These are phyloP conservation scores for Astraeus odoratus DNA, from an alignment of 768 basidiomycete species.

Conservation along the genomic window DNA sequence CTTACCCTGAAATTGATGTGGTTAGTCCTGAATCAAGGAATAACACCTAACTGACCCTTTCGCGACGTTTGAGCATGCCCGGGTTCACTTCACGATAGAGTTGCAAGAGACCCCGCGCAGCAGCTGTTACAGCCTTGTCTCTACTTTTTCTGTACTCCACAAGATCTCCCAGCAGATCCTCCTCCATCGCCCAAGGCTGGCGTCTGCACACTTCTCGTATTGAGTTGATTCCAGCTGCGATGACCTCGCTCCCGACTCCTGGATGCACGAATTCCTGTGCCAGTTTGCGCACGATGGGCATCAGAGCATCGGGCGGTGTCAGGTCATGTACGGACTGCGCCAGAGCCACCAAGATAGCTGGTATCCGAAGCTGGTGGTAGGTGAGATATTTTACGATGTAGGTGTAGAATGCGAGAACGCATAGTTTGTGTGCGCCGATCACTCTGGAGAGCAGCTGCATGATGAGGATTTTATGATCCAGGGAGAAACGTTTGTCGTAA, in stretches of 20 bases:
- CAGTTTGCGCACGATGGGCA: slow-evolving; percentile 84
- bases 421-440: slow-evolving; percentile 89
- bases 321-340: slow-evolving; percentile 94
- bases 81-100: slow-evolving; percentile 97
- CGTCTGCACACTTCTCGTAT: slow-evolving; percentile 91
- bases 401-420: slow-evolving; percentile 90
- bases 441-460: slow-evolving; percentile 96
- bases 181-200: slow-evolving; percentile 97
- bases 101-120: slow-evolving; percentile 79
- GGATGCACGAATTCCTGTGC: slow-evolving; percentile 97
- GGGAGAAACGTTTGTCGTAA: slow-evolving; percentile 90
- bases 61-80: slow-evolving; percentile 79
- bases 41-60: slow-evolving; percentile 50
- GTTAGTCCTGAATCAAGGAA: slow-evolving; percentile 2
- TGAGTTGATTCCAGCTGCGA: slow-evolving; percentile 93
- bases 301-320: slow-evolving; percentile 88
- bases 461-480: slow-evolving; percentile 94
- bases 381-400: slow-evolving; percentile 93
- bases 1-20: slow-evolving; percentile 58
- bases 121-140: slow-evolving; percentile 90
- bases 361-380: slow-evolving; percentile 86
- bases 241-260: slow-evolving; percentile 91
- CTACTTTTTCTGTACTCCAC: slow-evolving; percentile 93
- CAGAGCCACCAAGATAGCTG: slow-evolving; percentile 87
- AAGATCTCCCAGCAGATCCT: slow-evolving; percentile 85